Percentiles rank a stretch among this genome's conserved stretches.
Evolutionary conservation across 805 yeast genomes (phyloP).

Genomic region (Starmerella vitae): DNA sequence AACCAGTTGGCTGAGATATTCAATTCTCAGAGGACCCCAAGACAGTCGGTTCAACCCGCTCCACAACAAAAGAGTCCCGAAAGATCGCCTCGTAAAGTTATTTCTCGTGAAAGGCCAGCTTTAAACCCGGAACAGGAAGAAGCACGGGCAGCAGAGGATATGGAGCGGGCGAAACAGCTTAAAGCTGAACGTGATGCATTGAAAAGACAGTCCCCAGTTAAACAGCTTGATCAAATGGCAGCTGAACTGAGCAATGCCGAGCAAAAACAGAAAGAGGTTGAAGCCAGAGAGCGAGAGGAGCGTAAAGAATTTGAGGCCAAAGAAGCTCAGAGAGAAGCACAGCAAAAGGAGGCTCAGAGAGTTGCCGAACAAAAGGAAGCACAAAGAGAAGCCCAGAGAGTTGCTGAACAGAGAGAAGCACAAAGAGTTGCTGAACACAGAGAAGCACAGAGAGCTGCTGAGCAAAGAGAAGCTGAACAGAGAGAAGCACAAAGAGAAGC

Average conservation of each 20-base stretch:
- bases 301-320: neutral
- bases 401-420: neutral
- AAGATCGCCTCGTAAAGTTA: too few relatives aligned
- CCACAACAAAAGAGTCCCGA: too few relatives aligned
- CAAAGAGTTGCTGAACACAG: neutral
- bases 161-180: too few relatives aligned
- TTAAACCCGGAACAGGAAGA: too few relatives aligned
- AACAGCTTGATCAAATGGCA: too few relatives aligned
- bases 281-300: constrained; percentile 1
- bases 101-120: too few relatives aligned
- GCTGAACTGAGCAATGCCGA: too few relatives aligned
- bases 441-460: neutral
- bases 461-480: neutral
- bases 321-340: constrained; percentile 2
- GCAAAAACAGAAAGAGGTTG: neutral
- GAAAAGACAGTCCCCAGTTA: too few relatives aligned
- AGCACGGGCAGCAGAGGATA: too few relatives aligned
- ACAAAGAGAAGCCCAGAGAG: neutral
- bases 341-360: neutral
- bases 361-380: neutral
- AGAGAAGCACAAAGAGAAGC: neutral
- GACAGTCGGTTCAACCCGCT: too few relatives aligned
- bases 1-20: constrained; percentile 11
- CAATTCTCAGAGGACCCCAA: too few relatives aligned
- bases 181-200: too few relatives aligned